Conservation (phyloP, 441 rosid species). For the Metrosideros polymorpha region DNA sequence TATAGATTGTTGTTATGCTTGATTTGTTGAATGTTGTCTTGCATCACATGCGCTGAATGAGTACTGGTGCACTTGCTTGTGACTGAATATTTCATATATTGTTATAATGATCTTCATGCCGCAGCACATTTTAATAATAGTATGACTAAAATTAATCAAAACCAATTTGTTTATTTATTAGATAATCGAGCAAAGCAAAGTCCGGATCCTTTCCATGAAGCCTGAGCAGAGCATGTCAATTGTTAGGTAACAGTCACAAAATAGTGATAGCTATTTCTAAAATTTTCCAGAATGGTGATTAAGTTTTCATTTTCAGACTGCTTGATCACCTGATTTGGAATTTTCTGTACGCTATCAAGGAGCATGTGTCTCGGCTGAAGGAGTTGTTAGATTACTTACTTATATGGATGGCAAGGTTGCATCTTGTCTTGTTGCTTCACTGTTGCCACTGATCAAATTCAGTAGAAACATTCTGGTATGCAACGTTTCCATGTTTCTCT, state of each 20-base stretch:
- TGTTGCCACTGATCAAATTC: conserved; percentile 60
- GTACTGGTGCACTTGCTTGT: neutral
- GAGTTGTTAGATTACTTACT: conserved; percentile 76
- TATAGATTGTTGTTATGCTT: neutral
- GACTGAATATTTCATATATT: neutral
- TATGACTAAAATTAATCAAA: neutral
- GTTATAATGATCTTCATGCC: neutral
- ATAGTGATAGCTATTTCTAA: neutral
- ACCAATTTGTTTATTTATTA: conserved; percentile 18
- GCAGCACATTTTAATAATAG: neutral
- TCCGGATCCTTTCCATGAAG: conserved; percentile 61
- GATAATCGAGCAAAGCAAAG: conserved; percentile 83
- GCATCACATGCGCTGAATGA: neutral
- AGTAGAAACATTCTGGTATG: conserved; percentile 60
- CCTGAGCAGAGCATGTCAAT: conserved; percentile 48
- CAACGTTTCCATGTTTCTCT: neutral
- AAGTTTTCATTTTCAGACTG: conserved; percentile 37
- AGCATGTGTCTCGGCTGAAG: conserved; percentile 59
- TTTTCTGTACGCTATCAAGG: conserved; percentile 56
- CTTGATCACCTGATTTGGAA: conserved; percentile 41
- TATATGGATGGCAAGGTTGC: conserved; percentile 60
- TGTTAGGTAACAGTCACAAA: conserved; percentile 35
- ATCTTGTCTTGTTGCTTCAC: conserved; percentile 42
- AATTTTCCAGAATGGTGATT: neutral
- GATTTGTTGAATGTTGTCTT: neutral